Conservation (phyloP, 352 stramenopile species). For the Globisporangium carolinianum region DNA sequence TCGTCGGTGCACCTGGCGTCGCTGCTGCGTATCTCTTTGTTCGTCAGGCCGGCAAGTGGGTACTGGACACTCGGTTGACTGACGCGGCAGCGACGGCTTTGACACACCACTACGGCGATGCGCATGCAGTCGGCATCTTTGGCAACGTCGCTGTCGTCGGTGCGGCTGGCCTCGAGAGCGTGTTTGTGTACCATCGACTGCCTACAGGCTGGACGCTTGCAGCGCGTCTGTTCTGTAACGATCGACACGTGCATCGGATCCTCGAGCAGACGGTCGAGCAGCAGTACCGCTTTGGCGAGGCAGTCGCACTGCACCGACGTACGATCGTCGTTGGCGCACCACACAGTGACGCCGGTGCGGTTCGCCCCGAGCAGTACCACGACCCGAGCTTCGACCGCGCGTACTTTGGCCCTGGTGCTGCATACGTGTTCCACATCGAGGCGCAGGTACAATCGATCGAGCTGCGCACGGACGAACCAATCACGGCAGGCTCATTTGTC, state of each 20-base stretch:
- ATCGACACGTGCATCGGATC: conserved; percentile 82
- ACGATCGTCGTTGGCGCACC: conserved; percentile 89
- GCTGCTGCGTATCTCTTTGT: conserved; percentile 49
- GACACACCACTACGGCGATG: conserved; percentile 61
- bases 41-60: conserved; percentile 29
- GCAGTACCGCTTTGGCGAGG: conserved; percentile 80
- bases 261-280: conserved; percentile 76
- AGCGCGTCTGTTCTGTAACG: conserved; percentile 56
- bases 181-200: conserved; percentile 69
- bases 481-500: conserved; percentile 68
- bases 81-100: conserved; percentile 29
- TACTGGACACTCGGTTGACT: conserved; percentile 31
- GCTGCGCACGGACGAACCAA: conserved; percentile 47
- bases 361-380: conserved; percentile 45
- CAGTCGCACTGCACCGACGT: conserved; percentile 75
- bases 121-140: conserved; percentile 66
- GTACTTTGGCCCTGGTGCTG: conserved; percentile 66
- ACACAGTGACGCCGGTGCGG: conserved; percentile 69
- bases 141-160: conserved; percentile 88
- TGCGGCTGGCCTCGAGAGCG: conserved; percentile 57
- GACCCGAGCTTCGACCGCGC: conserved; percentile 42
- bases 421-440: conserved; percentile 70
- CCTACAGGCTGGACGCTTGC: conserved; percentile 41
- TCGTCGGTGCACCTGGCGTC: conserved; percentile 61
- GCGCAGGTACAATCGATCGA: conserved; percentile 65